Percentiles rank a stretch among this genome's conserved stretches.
phyloP scores from a whole-genome alignment of 1,139 yeast species.

The Debaryomyces udenii region DNA sequence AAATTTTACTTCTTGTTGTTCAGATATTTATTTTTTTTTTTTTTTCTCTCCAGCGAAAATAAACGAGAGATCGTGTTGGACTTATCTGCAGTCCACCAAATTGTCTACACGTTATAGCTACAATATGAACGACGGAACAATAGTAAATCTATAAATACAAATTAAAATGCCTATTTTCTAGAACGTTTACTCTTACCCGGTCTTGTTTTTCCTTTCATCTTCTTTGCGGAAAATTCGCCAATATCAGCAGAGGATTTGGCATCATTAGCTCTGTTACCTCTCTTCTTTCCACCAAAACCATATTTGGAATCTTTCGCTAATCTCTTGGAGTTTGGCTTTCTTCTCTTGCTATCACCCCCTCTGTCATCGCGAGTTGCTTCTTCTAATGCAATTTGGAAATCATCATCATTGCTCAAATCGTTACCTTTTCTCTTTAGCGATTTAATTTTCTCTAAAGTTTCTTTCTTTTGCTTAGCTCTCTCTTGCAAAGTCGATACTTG shows the following conservation, averaged over 20 bases:
- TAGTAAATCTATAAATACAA: constrained; percentile 6
- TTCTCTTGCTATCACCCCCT: constrained; percentile 41
- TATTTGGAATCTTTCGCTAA: constrained; percentile 69
- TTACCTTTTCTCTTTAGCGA: constrained; percentile 81
- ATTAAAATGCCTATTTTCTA: constrained; percentile 23
- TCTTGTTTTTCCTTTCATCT: constrained; percentile 60
- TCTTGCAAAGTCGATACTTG: constrained; percentile 92
- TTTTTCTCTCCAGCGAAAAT: constrained; percentile 3
- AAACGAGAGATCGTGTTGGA: constrained; percentile 3
- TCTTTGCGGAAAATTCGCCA: constrained; percentile 60
- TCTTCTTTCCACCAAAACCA: constrained; percentile 73
- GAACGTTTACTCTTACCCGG: constrained; percentile 76
- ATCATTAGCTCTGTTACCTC: constrained; percentile 73
- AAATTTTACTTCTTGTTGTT: not conserved
- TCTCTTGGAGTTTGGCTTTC: constrained; percentile 63
- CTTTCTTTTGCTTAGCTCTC: constrained; percentile 92
- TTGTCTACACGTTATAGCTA: too few species aligned
- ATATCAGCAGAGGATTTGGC: constrained; percentile 74
- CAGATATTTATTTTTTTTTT: not conserved
- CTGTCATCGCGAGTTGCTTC: constrained; percentile 67
- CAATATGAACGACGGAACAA: too few species aligned
- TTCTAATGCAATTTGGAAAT: constrained; percentile 77
- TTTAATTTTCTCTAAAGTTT: constrained; percentile 87
- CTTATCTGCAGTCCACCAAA: too few species aligned
- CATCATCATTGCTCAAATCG: constrained; percentile 66